Base-by-base conservation (phyloP, 208 protist species). In the Crithidia bombi region DNA sequence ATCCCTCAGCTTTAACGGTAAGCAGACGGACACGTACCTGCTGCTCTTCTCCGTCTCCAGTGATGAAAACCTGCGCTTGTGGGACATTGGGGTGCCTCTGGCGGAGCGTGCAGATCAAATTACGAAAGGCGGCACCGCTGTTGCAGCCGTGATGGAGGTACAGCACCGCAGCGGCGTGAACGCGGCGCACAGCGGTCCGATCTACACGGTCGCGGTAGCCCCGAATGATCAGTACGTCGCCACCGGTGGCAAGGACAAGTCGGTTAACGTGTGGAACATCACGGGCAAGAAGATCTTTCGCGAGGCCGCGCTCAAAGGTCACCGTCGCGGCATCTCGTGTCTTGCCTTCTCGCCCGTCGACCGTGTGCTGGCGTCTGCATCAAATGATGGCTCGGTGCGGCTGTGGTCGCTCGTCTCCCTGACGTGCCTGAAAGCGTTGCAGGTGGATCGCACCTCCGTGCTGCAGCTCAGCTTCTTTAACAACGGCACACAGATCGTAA, bases 161-260 rank as follows among this genome's bases (percentile, higher is more conserved):
- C 46, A 75, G 43, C 78, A 92, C 72, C 75, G 78, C 55, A 81
- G 82, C 23, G 91, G 91, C 28, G 76, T 96, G 44, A 91, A 87
- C 47, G 58, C 75, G 17, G 92, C 89, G 5, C 94, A 98, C 82
- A 80, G 76, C 30, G 89, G 89, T 23, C 75, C 81, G 12, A 88
- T 98, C 55, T 90, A 91, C 67, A 70, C 85, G 17, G 44, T 96
- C 21, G 90, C 85, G 11, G 86, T 97, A 0, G 77, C 89, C 3
- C 92, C 92, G 9, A 95, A 96, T 81, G 94, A 95, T 64, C 90
- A 97, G 75, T 89, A 90, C 70, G 85, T 97, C 2, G 90, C 92
- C 33, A 95, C 94, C 3, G 92, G 86, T 17, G 92, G 94, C 35
- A 95, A 96, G 79, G 94, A 98, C 69, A 95, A 95, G 72, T 39